phyloP scores from a whole-genome alignment of 2,329 filamentous ascomycete genomes.

The Bertia moriformis region DNA sequence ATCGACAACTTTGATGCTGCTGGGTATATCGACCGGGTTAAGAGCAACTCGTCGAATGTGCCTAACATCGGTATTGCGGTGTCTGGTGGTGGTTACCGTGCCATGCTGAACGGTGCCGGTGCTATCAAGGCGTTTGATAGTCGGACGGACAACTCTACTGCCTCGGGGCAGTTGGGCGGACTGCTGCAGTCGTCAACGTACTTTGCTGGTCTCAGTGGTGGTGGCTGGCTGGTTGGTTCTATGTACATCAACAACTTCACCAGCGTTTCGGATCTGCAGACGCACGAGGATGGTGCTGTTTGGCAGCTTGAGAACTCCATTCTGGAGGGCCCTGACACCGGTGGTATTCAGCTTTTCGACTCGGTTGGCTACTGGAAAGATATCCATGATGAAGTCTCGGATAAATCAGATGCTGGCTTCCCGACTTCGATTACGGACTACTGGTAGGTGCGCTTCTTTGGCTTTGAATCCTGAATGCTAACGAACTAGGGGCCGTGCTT shows the following conservation, averaged over 20 bases:
- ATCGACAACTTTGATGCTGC: neutral
- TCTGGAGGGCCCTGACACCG: constrained; percentile 36
- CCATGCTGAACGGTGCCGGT: constrained; percentile 13
- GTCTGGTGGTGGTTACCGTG: constrained; percentile 13
- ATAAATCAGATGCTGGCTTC: constrained; percentile 43
- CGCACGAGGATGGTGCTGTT: constrained; percentile 29
- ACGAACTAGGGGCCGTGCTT: constrained; percentile 32
- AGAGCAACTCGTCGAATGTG: constrained; percentile 3
- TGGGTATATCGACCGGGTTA: neutral
- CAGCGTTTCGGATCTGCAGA: constrained; percentile 6
- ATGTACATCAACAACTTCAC: constrained; percentile 7
- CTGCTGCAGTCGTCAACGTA: constrained; percentile 9
- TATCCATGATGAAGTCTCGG: constrained; percentile 34
- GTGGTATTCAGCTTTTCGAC: constrained; percentile 34
- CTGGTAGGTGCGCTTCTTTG: too few relatives aligned
- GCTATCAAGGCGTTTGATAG: constrained; percentile 11
- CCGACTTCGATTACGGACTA: constrained; percentile 53
- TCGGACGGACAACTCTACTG: constrained; percentile 6
- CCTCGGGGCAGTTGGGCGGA: constrained; percentile 4
- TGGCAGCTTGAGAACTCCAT: constrained; percentile 54
- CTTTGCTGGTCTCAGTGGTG: constrained; percentile 8
- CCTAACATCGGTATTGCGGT: constrained; percentile 9
- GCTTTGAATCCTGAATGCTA: too few relatives aligned
- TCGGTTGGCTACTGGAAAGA: constrained; percentile 42
- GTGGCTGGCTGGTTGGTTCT: constrained; percentile 8